Evolutionary conservation across 176 grass and related monocot genomes (phyloP), one percentile per base, ranked within the genome.

Genomic region (Urochloa ruziziensis): DNA sequence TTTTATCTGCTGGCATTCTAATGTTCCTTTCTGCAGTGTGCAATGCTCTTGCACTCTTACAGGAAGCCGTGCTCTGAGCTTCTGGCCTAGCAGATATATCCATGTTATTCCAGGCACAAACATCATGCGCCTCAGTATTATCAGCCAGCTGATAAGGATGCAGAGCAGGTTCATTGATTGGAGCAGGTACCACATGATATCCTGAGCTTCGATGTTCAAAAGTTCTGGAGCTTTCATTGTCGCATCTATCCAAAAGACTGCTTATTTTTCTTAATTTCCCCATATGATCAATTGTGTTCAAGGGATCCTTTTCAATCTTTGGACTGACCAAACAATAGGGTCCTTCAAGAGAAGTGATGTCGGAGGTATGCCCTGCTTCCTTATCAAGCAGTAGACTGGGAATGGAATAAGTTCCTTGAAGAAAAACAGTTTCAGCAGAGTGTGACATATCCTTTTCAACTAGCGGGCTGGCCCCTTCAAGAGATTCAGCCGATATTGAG

Each of bases 151-250:
- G 60, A 35, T 4, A 13, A n/a, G 39, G 36, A 74, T 56, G 47
- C 27, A 59, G 15, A 35, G 62, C 47, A 48, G 78, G 73, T 82
- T 47, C 62, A 69, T 75, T 27, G 13, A 39, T 47, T 74, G 33
- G 33, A 84, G 47, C 9, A 59, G 59, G 48, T 28, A 25, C 10
- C 12, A 79, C 47, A 66, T 80, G 68, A 66, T 34, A 81, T 33
- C 71, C 77, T 35, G 46, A 81, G 27, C 48, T 74, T 36, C 75
- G 69, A 2, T 81, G 77, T 82, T 51, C 85, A 75, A 60, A 27
- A 53, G n/a, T 57, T 52, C 19, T 75, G 2, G 35, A 46, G 27
- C 7, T 75, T 47, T 68, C 61, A 35, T 68, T 15, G 6, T 42
- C 54, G n/a, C 49, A 66, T 46, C 23, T 49, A 74, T 52, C 43